phyloP scores from a whole-genome alignment of 2,329 filamentous ascomycete genomes.

The Ophiocordyceps unilateralis region DNA sequence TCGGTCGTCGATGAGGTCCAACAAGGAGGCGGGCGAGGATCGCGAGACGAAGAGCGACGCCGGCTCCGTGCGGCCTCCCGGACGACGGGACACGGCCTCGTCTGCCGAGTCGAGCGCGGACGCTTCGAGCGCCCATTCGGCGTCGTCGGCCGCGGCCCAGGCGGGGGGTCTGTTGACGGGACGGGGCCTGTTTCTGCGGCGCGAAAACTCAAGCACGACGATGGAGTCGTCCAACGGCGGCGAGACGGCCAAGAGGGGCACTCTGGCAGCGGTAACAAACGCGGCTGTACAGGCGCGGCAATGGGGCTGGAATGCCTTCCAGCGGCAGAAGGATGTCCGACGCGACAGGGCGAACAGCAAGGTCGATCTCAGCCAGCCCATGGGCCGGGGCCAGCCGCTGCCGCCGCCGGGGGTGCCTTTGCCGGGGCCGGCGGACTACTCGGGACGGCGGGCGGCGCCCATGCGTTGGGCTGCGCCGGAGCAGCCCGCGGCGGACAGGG shows the following conservation, averaged over 20 bases:
- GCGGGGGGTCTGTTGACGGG: conserved; percentile 16
- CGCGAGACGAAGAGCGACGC: conserved; percentile 11
- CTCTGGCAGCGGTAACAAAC: conserved; percentile 36
- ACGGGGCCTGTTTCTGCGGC: conserved; percentile 22
- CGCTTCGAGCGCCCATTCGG: conserved; percentile 8
- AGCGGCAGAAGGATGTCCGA: conserved; percentile 28
- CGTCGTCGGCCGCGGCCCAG: conserved; percentile 22
- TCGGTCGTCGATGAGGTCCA: conserved; percentile 32
- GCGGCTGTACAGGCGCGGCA: conserved; percentile 37
- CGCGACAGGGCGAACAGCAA: conserved; percentile 14
- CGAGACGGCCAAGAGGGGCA: conserved; percentile 25
- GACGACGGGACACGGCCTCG: conserved; percentile 20
- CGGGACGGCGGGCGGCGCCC: conserved; percentile 40
- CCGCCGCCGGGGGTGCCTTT: conserved; percentile 68
- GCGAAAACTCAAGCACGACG: conserved; percentile 20
- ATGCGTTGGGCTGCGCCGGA: conserved; percentile 39
- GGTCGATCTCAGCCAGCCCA: conserved; percentile 44
- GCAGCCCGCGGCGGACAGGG: conserved; percentile 15
- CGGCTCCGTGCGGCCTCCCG: conserved; percentile 6
- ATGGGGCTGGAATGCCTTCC: conserved; percentile 41
- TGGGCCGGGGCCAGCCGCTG: conserved; percentile 67
- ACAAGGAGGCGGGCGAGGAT: too few species aligned
- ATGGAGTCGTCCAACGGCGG: conserved; percentile 18
- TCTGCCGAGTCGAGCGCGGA: conserved; percentile 16
- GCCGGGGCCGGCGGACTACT: conserved; percentile 44